Evolutionary conservation across 768 basidiomycete species (phyloP).

Genomic region (Suillus fuscotomentosus): DNA sequence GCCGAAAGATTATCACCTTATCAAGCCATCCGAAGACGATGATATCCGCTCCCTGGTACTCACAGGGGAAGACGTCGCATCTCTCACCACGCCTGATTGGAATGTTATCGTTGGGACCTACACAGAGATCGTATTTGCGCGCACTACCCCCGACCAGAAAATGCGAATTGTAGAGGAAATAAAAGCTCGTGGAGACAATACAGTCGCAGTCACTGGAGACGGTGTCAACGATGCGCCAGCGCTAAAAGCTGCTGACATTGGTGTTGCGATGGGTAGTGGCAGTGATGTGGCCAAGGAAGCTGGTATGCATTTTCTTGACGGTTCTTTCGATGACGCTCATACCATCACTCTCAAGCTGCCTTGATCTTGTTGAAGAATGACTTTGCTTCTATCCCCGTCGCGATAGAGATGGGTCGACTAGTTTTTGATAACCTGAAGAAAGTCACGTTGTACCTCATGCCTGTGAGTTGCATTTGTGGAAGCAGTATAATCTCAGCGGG

Average conservation of each 20-base stretch:
- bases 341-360: constrained; percentile 16
- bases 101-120: constrained; percentile 29
- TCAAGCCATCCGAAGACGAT: constrained; percentile 34
- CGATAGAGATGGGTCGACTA: constrained; percentile 49
- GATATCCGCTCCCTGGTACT: constrained; percentile 33
- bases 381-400: constrained; percentile 49
- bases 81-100: constrained; percentile 32
- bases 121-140: constrained; percentile 42
- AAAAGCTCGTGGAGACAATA: constrained; percentile 37
- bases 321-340: neutral
- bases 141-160: constrained; percentile 50
- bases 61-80: constrained; percentile 36
- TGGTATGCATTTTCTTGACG: constrained; percentile 31
- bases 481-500: neutral
- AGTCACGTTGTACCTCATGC: constrained; percentile 34
- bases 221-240: constrained; percentile 46
- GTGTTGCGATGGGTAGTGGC: constrained; percentile 41
- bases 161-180: constrained; percentile 48
- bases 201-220: constrained; percentile 48
- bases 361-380: constrained; percentile 50
- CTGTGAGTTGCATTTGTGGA: constrained; percentile 15
- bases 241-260: constrained; percentile 45
- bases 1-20: constrained; percentile 8
- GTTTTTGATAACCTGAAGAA: constrained; percentile 53
- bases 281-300: constrained; percentile 46